Conservation (phyloP, 495 filamentous ascomycete species). For the Aspergillus affinis region DNA sequence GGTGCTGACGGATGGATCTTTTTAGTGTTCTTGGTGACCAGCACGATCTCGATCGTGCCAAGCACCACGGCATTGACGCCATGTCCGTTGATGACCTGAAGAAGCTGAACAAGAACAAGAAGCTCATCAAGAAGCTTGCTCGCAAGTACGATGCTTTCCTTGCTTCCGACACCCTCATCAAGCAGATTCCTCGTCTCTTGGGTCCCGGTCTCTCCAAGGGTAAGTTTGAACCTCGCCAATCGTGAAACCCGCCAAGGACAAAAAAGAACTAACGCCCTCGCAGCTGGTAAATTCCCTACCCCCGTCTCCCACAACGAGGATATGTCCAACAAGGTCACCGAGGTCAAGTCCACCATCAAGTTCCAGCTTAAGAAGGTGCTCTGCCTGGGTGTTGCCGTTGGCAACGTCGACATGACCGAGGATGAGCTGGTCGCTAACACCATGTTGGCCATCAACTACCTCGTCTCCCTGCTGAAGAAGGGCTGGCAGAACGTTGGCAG, state of each 20-base stretch:
- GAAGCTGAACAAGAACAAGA: conserved; percentile 99
- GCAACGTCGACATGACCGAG: conserved; percentile 95
- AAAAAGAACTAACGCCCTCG: conserved; percentile 16
- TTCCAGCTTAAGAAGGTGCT: conserved; percentile 99
- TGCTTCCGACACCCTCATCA: conserved; percentile 93
- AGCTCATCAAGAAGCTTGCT: conserved; percentile 99
- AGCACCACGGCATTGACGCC: conserved; percentile 95
- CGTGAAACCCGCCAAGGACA: neutral
- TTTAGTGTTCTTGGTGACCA: conserved; percentile 93
- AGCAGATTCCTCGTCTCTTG: conserved; percentile 98
- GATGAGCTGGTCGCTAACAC: conserved; percentile 96
- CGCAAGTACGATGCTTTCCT: conserved; percentile 99
- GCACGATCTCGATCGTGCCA: conserved; percentile 99
- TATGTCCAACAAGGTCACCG: conserved; percentile 86
- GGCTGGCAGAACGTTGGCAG: conserved; percentile 99
- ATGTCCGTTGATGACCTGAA: conserved; percentile 98
- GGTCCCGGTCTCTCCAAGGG: conserved; percentile 98
- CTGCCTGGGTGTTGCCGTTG: conserved; percentile 97
- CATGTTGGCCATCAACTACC: conserved; percentile 98
- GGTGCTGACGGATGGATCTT: conserved; percentile 16
- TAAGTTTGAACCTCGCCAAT: conserved; percentile 39
- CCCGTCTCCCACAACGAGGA: conserved; percentile 95
- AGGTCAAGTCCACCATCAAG: conserved; percentile 99
- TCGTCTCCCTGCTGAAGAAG: conserved; percentile 98
- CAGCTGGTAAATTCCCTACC: conserved; percentile 98